A percentile compares a stretch with the other conserved stretches of the same genome.
phyloP scores from a whole-genome alignment of 2,329 filamentous ascomycete species.

The Clarireedia sp. region DNA sequence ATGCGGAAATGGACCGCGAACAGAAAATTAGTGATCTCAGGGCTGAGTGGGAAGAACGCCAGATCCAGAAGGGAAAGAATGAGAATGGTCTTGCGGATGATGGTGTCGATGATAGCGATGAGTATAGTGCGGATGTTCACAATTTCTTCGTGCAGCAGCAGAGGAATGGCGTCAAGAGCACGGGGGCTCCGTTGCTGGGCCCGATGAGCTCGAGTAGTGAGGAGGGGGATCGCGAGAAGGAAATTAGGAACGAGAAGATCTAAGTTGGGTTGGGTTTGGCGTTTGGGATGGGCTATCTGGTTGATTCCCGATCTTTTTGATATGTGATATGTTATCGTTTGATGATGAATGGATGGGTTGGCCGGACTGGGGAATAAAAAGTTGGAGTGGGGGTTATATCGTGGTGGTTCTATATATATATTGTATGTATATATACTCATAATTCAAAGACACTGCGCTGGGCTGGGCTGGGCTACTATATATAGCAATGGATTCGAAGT shows the following conservation, averaged over 20 bases:
- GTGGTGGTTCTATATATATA: too few relatives aligned
- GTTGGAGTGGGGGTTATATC: too few relatives aligned
- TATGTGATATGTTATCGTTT: too few relatives aligned
- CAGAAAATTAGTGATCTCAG: constrained; percentile 79
- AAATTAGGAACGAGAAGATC: neutral
- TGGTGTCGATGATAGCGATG: constrained; percentile 13
- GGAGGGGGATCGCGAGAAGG: too few relatives aligned
- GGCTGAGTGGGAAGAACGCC: constrained; percentile 51
- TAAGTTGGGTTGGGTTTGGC: neutral
- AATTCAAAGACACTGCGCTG: too few relatives aligned
- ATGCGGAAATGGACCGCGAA: constrained; percentile 75
- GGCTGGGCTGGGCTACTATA: too few relatives aligned
- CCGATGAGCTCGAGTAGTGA: neutral
- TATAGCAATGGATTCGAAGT: too few relatives aligned
- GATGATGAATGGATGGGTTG: too few relatives aligned
- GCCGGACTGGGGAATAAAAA: too few relatives aligned
- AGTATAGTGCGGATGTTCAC: constrained; percentile 21
- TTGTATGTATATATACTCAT: too few relatives aligned
- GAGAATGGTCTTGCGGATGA: constrained; percentile 14
- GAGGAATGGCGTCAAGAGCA: neutral
- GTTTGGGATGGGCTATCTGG: neutral
- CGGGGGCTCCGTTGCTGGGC: neutral
- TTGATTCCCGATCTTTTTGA: neutral
- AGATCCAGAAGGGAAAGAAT: constrained; percentile 33
- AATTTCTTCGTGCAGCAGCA: constrained; percentile 17